Evolutionary conservation across 73 alveolate species (phyloP).

Genomic region (Breviolum minutum): DNA sequence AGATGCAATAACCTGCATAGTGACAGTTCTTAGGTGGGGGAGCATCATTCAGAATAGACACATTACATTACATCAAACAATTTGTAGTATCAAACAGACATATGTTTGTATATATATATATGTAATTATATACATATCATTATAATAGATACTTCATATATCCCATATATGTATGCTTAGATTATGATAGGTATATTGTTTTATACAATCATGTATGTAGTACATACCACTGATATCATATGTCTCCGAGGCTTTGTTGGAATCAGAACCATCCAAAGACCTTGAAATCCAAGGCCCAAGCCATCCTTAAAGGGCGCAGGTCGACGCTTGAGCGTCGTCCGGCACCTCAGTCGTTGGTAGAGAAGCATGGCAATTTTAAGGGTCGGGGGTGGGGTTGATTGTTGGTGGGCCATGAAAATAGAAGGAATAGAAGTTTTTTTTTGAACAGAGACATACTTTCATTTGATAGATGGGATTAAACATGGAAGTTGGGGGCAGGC

Average conservation of each 20-base stretch:
- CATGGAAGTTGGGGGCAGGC: no score
- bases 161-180: neutral
- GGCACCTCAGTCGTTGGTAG: neutral
- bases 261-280: neutral
- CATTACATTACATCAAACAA: no score
- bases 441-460: no score
- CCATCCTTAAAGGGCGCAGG: slow-evolving; percentile 41
- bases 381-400: neutral
- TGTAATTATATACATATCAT: neutral
- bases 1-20: no score
- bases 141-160: neutral
- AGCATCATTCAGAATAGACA: no score
- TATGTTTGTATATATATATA: no score
- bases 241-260: neutral
- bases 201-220: neutral
- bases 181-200: neutral
- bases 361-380: neutral
- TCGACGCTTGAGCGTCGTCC: slow-evolving; percentile 65
- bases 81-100: no score
- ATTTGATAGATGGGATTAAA: no score
- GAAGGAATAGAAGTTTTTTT: neutral
- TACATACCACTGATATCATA: neutral
- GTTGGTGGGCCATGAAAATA: neutral
- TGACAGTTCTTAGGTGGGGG: no score
- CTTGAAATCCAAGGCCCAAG: neutral